Conservation (phyloP, 208 protist species). For the Leishmania martiniquensis region DNA sequence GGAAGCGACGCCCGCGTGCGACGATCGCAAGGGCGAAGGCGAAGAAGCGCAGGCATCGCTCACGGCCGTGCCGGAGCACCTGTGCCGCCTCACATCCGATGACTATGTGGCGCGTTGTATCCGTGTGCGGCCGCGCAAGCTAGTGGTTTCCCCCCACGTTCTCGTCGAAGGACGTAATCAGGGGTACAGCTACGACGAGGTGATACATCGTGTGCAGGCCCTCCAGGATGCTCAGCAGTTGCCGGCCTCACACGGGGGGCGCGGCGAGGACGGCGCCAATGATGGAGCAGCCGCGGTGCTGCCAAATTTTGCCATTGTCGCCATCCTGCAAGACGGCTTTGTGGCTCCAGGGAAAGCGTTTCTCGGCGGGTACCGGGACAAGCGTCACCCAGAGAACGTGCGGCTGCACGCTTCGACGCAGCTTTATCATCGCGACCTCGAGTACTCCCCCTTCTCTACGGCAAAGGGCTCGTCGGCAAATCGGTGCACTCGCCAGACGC, state of each 20-base stretch:
- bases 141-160: constrained; percentile 43
- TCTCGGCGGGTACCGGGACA: constrained; percentile 93
- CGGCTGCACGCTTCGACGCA: constrained; percentile 94
- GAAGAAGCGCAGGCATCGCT: constrained; percentile 27
- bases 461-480: constrained; percentile 15
- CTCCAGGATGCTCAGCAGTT: constrained; percentile 19
- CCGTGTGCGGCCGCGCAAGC: constrained; percentile 43
- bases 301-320: constrained; percentile 30
- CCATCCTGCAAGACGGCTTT: constrained; percentile 38
- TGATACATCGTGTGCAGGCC: constrained; percentile 48
- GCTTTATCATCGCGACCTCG: constrained; percentile 74
- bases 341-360: constrained; percentile 70
- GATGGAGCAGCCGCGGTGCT: neutral
- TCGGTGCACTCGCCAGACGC: constrained; percentile 83
- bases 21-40: neutral
- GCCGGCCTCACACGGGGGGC: constrained; percentile 3
- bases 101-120: constrained; percentile 64
- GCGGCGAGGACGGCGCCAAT: neutral
- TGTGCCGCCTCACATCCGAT: constrained; percentile 36
- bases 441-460: constrained; percentile 61
- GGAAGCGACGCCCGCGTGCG: no score
- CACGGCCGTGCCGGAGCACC: constrained; percentile 51
- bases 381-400: constrained; percentile 55
- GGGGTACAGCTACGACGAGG: constrained; percentile 69
- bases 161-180: constrained; percentile 59